Evolutionary conservation across 257 asterid genomes (phyloP).

Genomic region (Petunia secreta): DNA sequence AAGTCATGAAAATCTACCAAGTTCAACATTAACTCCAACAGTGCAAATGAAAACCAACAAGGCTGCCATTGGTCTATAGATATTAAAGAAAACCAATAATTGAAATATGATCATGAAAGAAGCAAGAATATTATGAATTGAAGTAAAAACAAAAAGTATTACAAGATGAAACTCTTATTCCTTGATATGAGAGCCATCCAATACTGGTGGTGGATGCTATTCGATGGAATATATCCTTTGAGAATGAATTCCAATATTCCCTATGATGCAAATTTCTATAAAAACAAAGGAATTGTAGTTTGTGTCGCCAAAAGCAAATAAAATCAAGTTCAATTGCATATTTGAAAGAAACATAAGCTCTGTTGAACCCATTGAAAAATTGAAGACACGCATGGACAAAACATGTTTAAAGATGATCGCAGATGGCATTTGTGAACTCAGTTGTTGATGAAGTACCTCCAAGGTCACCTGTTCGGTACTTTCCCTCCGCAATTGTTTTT

Average conservation of each 20-base stretch:
- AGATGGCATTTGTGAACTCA: conserved; percentile 84
- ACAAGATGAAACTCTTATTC: conserved; percentile 7
- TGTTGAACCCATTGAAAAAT: conserved; percentile 38
- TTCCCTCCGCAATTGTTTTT: conserved; percentile 89
- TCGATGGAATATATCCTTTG: conserved; percentile 17
- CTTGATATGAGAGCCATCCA: neutral
- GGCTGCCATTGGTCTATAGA: neutral
- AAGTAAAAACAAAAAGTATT: neutral
- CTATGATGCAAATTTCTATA: neutral
- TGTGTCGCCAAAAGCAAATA: neutral
- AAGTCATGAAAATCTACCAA: neutral
- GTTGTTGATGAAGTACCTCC: conserved; percentile 85
- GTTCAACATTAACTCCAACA: neutral
- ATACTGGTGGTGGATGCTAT: conserved; percentile 6
- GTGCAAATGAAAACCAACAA: neutral
- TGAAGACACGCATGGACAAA: conserved; percentile 31
- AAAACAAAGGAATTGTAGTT: neutral
- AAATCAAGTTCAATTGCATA: neutral
- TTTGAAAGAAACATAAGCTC: neutral
- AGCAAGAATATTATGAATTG: neutral
- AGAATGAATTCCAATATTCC: neutral
- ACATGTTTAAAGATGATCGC: conserved; percentile 66
- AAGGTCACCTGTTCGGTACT: conserved; percentile 87
- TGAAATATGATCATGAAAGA: neutral
- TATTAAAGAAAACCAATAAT: neutral